A percentile compares a stretch with the other conserved stretches of the same genome.
These are phyloP conservation scores for Sonneratia caseolaris DNA, from an alignment of 345 rosid species.

Conservation along the genomic window DNA sequence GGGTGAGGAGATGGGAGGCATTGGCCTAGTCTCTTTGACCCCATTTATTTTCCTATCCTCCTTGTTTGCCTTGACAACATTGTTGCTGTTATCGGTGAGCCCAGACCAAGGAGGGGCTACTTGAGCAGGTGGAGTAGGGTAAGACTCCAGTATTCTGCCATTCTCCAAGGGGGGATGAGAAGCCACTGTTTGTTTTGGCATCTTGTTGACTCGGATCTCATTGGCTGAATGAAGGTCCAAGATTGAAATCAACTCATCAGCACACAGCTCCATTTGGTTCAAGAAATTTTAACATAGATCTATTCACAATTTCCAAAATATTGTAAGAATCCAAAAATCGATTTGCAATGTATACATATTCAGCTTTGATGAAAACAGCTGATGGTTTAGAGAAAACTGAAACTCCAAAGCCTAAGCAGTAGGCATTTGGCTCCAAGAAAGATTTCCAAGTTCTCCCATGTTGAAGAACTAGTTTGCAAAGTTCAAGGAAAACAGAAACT, in stretches of 20 bases:
- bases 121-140: slow-evolving; percentile 18
- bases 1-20: slow-evolving; percentile 15
- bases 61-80: slow-evolving; percentile 18
- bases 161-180: slow-evolving; percentile 27
- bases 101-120: slow-evolving; percentile 20
- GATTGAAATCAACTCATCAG: not conserved
- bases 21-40: slow-evolving; percentile 18
- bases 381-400: not conserved
- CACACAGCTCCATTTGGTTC: not conserved
- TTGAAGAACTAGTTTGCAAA: not conserved
- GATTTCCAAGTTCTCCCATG: not conserved
- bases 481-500: not conserved
- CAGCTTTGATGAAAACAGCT: not conserved
- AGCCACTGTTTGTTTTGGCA: slow-evolving; percentile 23
- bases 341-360: not conserved
- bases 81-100: slow-evolving; percentile 14
- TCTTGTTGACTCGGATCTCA: slow-evolving; percentile 36
- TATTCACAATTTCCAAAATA: not conserved
- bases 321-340: not conserved
- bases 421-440: not conserved
- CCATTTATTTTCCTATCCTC: slow-evolving; percentile 43
- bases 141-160: slow-evolving; percentile 26
- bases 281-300: not conserved
- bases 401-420: not conserved
- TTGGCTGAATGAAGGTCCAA: slow-evolving; percentile 27